These are phyloP conservation scores for Metschnikowia proteae DNA, from an alignment of 805 yeast species.

Conservation along the genomic window DNA sequence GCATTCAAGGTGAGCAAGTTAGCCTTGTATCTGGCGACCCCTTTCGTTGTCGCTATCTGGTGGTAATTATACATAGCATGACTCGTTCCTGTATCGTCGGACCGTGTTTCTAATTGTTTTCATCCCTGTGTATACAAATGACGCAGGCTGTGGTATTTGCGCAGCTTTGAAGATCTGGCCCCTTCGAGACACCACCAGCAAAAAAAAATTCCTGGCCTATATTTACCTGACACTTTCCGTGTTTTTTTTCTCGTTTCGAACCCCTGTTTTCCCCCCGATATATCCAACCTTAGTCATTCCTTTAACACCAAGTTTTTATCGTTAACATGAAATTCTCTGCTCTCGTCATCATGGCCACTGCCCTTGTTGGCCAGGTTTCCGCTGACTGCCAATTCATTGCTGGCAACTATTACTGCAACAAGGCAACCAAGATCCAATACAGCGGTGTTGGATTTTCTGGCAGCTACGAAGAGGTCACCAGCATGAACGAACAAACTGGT, in stretches of 20 bases:
- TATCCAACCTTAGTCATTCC: conserved; percentile 14
- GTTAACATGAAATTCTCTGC: conserved; percentile 17
- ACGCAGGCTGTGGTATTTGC: conserved; percentile 1
- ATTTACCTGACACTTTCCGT: neutral
- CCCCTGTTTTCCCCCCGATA: conserved; percentile 10
- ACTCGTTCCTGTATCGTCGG: conserved; percentile 1
- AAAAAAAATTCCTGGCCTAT: conserved; percentile 1
- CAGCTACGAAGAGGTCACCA: conserved; percentile 72
- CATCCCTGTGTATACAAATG: neutral
- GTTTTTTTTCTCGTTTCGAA: conserved; percentile 5
- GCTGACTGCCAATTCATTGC: conserved; percentile 47
- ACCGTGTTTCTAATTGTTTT: conserved; percentile 6
- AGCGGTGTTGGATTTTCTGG: conserved; percentile 81
- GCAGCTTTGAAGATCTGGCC: neutral
- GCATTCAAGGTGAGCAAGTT: too few relatives aligned
- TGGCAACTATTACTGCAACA: conserved; percentile 84
- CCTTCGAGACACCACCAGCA: conserved; percentile 1
- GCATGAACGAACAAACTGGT: conserved; percentile 71
- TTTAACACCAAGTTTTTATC: conserved; percentile 5
- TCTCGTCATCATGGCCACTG: conserved; percentile 16
- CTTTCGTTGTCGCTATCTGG: neutral
- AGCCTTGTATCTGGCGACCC: too few relatives aligned
- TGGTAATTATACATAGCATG: neutral
- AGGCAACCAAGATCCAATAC: conserved; percentile 65
- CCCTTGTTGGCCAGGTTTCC: conserved; percentile 14